These are phyloP conservation scores for Phyllosticta capitalensis DNA, from an alignment of 2,329 filamentous ascomycete species.

Conservation along the genomic window DNA sequence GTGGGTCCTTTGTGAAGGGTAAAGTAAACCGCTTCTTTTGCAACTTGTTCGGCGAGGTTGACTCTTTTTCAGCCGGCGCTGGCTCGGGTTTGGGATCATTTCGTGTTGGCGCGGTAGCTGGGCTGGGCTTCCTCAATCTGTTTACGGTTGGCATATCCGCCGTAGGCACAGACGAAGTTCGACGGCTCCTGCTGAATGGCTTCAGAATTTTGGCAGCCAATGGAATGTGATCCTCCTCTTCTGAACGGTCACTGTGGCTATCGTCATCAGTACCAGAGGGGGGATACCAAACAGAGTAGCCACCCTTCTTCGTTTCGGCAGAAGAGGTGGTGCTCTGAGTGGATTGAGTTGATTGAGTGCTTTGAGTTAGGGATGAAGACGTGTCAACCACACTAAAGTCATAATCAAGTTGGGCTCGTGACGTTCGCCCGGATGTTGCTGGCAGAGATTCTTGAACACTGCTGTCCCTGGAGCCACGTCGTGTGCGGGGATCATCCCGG, in stretches of 20 bases:
- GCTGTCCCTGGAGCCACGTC: conserved; percentile 25
- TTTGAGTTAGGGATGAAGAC: conserved; percentile 18
- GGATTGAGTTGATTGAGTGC: conserved; percentile 12
- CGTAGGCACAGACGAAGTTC: conserved; percentile 40
- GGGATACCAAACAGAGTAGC: conserved; percentile 42
- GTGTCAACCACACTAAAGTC: conserved; percentile 2
- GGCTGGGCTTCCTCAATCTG: conserved; percentile 33
- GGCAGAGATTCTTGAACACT: conserved; percentile 11
- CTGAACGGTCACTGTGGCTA: conserved; percentile 3
- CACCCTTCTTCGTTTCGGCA: conserved; percentile 21
- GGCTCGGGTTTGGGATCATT: conserved; percentile 1
- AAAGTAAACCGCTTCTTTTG: conserved; percentile 14
- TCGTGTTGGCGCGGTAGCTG: conserved; percentile 26
- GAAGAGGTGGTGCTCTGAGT: conserved; percentile 10
- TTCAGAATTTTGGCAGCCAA: background rate
- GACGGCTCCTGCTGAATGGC: conserved; percentile 14
- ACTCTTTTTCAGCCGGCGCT: background rate
- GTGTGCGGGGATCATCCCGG: conserved; percentile 20
- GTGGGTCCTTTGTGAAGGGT: conserved; percentile 3
- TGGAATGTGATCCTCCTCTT: conserved; percentile 16
- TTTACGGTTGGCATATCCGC: conserved; percentile 37
- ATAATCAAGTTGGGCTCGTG: background rate
- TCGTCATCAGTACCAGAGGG: conserved; percentile 26
- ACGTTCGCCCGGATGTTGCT: background rate
- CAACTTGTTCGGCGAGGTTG: conserved; percentile 21